Evolutionary conservation across 345 rosid species (phyloP), one percentile per base, ranked within the genome.

Genomic region (Boechera divaricarpa): DNA sequence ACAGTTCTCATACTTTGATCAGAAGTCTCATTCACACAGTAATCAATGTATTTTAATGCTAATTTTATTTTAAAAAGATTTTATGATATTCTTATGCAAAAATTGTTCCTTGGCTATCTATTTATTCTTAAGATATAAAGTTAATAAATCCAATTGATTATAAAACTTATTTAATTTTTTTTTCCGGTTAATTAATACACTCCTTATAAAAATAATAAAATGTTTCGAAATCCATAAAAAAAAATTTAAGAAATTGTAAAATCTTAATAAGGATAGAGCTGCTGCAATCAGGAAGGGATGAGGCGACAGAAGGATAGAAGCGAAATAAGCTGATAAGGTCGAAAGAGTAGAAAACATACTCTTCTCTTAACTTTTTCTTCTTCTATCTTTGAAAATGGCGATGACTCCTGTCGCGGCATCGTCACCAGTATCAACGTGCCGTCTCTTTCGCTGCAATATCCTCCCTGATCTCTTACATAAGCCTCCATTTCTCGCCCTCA

Each of bases 331-430:
- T 28, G 80, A 77, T 77, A 70, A 77, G 80, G 59, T 63, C 26
- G n/a, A 77, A n/a, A 63, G 10, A 59, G 63, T 49, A 32, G 74
- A 60, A 61, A 7, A 32, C 10, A 54, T 71, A 35, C 61, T 57
- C 45, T 10, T 52, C 77, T 52, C 70, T 63, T 51, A 18, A 35
- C 47, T 42, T 42, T n/a, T 41, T 41, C 76, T 35, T 72, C 68
- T 47, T 36, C 57, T 44, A 18, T 77, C 77, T 63, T 67, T 36
- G 26, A 65, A 31, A 38, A 78, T 78, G 81, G 81, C 81, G 51
- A 72, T 72, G 77, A 39, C 81, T 67, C 69, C 31, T 0, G 69
- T 66, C 28, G 63, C 81, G 0, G 16, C 81, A 31, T 71, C 81
- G 13, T 78, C 81, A 21, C 77, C 81, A 6, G 24, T 66, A 1